Evolutionary conservation across 2,329 filamentous ascomycete genomes (phyloP).

Genomic region (Talaromyces verruculosus): DNA sequence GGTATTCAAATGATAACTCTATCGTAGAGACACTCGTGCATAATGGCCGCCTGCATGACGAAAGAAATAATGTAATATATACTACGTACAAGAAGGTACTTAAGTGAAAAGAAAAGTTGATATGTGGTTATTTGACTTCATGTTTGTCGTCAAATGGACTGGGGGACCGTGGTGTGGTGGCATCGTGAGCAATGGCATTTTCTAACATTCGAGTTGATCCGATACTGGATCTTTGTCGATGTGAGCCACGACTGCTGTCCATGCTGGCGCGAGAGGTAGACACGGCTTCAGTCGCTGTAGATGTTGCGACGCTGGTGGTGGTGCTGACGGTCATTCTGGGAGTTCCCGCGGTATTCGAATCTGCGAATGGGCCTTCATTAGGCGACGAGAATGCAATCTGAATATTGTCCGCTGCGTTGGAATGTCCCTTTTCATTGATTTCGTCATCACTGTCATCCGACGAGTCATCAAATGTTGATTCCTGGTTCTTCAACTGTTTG

Average conservation of each 20-base stretch:
- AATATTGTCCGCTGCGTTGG: slow-evolving; percentile 27
- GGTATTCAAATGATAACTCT: neutral
- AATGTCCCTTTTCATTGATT: slow-evolving; percentile 9
- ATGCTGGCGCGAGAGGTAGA: slow-evolving; percentile 18
- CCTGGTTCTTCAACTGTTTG: slow-evolving; percentile 26
- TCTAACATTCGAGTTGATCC: slow-evolving; percentile 34
- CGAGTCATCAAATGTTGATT: slow-evolving; percentile 37
- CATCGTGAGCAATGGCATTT: slow-evolving; percentile 11
- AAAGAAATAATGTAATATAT: slow-evolving; percentile 7
- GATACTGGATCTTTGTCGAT: slow-evolving; percentile 28
- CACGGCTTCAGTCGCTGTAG: slow-evolving; percentile 24
- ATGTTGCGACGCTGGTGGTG: slow-evolving; percentile 15
- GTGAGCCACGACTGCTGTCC: slow-evolving; percentile 8
- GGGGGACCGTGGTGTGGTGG: slow-evolving; percentile 10
- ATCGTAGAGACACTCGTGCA: neutral
- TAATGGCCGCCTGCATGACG: slow-evolving; percentile 9
- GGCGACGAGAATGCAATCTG: slow-evolving; percentile 15
- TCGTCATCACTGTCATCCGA: slow-evolving; percentile 32
- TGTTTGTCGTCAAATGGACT: slow-evolving; percentile 22
- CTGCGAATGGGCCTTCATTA: slow-evolving; percentile 24
- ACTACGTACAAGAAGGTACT: slow-evolving; percentile 16
- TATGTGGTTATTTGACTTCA: slow-evolving; percentile 21
- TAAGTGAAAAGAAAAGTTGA: neutral
- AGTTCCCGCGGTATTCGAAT: slow-evolving; percentile 18
- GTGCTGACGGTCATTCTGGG: slow-evolving; percentile 6